Evolutionary conservation across 192 early-diverging fungal species (phyloP), one percentile per base, ranked within the genome.

Genomic region (Entomortierella lignicola): DNA sequence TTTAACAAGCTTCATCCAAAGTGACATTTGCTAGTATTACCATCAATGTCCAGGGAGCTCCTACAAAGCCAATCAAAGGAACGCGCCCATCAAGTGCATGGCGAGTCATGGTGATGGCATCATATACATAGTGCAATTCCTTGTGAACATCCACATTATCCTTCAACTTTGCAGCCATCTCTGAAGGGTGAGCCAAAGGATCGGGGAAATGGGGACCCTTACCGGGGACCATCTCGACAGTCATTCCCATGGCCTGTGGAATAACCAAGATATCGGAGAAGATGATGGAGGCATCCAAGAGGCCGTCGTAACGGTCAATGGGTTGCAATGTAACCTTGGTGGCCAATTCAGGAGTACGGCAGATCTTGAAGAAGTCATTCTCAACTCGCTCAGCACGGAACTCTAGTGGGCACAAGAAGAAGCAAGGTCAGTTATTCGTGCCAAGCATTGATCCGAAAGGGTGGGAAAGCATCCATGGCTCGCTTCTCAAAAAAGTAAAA

Each of bases 191-290:
- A 27, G 83, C 85, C 59, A 99, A 83, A 18, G 96, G 98, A 8
- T 87, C 82, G 6, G 96, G 94, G 77, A 99, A 95, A 52, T 92
- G 87, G 27, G 98, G 98, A 41, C 96, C 98, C 66, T 93, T 90
- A 26, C 91, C 93, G 0, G 91, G 88, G 18, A 97, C 83, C 98
- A 99, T 98, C 82, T 95, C 83, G n/a, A 98, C 95, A 63, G 91
- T 90, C 67, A 99, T 70, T 1, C 98, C 98, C 87, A 99, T 83
- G 21, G 98, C 97, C 77, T 99, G 98, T 30, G 98, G 98, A 41
- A 99, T 89, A 31, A 98, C 97, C 30, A 99, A 84, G 73, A 99
- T 99, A 85, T 99, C 98, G 0, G 94, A 96, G 81, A 99, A 99
- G 72, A 99, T 99, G 80, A 99, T 99, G 8, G 96, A 93, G 4